phyloP scores from a whole-genome alignment of 176 grass and related monocot species.

The Oryza longistaminata region DNA sequence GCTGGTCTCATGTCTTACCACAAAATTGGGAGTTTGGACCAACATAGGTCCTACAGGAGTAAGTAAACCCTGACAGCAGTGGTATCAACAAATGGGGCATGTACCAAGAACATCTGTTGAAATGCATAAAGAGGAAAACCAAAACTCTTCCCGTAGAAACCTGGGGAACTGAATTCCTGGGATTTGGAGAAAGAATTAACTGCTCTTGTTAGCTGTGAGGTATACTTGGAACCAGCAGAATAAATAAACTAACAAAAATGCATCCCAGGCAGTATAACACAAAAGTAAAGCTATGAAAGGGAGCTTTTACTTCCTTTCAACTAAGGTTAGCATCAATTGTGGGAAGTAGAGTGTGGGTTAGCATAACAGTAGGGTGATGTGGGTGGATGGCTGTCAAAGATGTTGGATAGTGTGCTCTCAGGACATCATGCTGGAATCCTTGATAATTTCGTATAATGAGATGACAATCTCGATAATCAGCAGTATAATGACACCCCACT shows the following conservation, averaged over 20 bases:
- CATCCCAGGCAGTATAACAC: neutral
- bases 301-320: constrained; percentile 20
- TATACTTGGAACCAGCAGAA: constrained; percentile 3
- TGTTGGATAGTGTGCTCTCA: constrained; percentile 39
- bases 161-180: neutral
- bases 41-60: neutral
- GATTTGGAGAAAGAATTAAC: neutral
- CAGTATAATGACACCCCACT: constrained; percentile 83
- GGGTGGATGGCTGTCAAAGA: neutral
- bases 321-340: constrained; percentile 26
- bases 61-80: neutral
- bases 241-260: neutral
- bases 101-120: neutral
- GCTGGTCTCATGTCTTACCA: neutral
- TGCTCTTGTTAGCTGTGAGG: constrained; percentile 6
- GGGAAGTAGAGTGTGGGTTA: neutral
- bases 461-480: constrained; percentile 77
- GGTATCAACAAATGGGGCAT: neutral
- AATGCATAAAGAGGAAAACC: neutral
- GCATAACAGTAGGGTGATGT: neutral
- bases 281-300: neutral
- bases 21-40: neutral
- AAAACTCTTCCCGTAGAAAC: neutral
- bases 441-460: constrained; percentile 75
- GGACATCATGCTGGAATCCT: constrained; percentile 68